Conservation (phyloP, 2,329 filamentous ascomycete species). For the Talaromyces sp. region DNA sequence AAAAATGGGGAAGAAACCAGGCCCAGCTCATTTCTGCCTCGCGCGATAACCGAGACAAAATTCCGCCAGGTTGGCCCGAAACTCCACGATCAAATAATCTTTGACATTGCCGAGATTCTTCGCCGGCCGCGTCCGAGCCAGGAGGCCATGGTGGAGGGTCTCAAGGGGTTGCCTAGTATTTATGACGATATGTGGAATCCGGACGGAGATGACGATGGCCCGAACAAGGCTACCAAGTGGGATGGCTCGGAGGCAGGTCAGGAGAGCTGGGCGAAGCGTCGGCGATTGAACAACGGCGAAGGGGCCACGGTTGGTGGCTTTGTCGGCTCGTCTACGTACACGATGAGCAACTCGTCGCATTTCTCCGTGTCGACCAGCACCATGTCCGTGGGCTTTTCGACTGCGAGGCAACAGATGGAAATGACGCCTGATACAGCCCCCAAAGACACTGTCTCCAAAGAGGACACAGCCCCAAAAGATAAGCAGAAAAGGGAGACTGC, state of each 20-base stretch:
- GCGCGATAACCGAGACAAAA: conserved; percentile 46
- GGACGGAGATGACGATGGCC: conserved; percentile 50
- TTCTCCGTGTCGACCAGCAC: conserved; percentile 34
- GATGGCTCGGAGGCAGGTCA: conserved; percentile 23
- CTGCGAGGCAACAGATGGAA: conserved; percentile 53
- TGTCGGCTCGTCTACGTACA: conserved; percentile 49
- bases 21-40: conserved; percentile 68
- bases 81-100: conserved; percentile 59
- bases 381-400: conserved; percentile 56
- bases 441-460: background rate
- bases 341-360: conserved; percentile 52
- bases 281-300: conserved; percentile 23
- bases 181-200: conserved; percentile 67
- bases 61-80: conserved; percentile 65
- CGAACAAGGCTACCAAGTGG: conserved; percentile 34
- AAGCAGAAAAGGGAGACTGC: conserved; percentile 16
- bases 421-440: conserved; percentile 18
- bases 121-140: conserved; percentile 57
- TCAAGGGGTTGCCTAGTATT: conserved; percentile 47
- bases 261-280: conserved; percentile 22
- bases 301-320: conserved; percentile 19
- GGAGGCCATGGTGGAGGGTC: conserved; percentile 48
- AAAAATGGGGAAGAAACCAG: conserved; percentile 56
- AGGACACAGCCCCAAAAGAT: conserved; percentile 17
- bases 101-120: conserved; percentile 68